Conservation (phyloP, 352 stramenopile genomes). For the Pelagophyceae sp. region DNA sequence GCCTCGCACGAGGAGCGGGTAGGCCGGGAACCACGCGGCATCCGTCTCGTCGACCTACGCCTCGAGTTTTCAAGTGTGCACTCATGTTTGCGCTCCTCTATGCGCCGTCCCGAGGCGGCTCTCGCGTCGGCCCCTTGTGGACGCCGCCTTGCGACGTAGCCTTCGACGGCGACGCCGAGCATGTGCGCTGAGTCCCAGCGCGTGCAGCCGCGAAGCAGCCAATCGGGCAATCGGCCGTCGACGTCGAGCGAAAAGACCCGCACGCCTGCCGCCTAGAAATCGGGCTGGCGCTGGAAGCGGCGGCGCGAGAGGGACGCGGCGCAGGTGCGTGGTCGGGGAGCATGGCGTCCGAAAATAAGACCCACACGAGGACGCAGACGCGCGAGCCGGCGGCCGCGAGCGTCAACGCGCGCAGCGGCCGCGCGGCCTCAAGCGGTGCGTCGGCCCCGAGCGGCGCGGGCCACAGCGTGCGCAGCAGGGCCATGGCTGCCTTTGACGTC, state of each 20-base stretch:
- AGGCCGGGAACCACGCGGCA: constrained; percentile 1
- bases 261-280: not conserved
- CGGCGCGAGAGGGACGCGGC: not conserved
- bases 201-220: not conserved
- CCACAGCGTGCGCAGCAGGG: too few relatives aligned
- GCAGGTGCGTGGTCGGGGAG: constrained; percentile 7
- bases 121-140: too few relatives aligned
- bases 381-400: not conserved
- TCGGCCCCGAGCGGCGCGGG: too few relatives aligned
- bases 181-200: constrained; percentile 15
- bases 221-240: not conserved
- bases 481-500: too few relatives aligned
- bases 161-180: not conserved
- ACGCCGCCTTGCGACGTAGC: not conserved
- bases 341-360: not conserved
- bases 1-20: not conserved
- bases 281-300: too few relatives aligned
- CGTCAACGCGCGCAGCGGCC: not conserved
- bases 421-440: not conserved
- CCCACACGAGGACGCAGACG: not conserved
- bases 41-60: not conserved
- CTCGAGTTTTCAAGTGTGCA: too few relatives aligned
- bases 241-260: not conserved
- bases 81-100: too few relatives aligned
- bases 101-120: too few relatives aligned